These are phyloP conservation scores for Fusarium annulatum DNA, from an alignment of 2,329 filamentous ascomycete genomes.

Conservation along the genomic window DNA sequence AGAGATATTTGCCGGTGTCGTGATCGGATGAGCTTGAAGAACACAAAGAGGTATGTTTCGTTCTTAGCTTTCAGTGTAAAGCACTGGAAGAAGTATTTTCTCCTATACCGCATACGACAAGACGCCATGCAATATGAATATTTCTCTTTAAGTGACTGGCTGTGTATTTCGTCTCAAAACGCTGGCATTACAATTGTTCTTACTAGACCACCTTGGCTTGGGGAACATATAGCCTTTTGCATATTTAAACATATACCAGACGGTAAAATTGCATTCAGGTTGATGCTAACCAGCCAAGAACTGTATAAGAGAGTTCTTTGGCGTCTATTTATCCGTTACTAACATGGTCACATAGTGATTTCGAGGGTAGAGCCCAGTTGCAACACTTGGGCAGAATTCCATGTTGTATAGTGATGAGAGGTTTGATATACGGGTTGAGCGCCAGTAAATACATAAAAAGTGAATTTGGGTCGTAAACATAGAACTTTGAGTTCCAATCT, in stretches of 20 bases:
- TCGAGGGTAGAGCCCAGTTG: not conserved
- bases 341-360: not conserved
- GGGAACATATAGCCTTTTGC: not conserved
- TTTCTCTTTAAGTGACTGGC: not conserved
- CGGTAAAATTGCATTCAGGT: fast-evolving
- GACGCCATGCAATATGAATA: not conserved
- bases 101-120: fast-evolving
- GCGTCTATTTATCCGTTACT: not conserved
- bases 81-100: fast-evolving
- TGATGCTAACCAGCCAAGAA: not conserved
- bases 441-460: fast-evolving
- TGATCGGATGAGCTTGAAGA: not conserved
- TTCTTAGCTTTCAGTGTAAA: no score
- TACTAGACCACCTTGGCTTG: no score
- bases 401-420: not conserved
- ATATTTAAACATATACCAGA: not conserved
- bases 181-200: not conserved
- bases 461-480: fast-evolving
- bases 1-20: not conserved
- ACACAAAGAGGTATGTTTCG: not conserved
- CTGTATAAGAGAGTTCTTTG: not conserved
- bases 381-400: not conserved
- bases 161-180: not conserved
- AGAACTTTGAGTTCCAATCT: not conserved
- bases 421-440: fast-evolving